Conservation (phyloP, 2,329 filamentous ascomycete genomes). For the Neofusicoccum laricinum region DNA sequence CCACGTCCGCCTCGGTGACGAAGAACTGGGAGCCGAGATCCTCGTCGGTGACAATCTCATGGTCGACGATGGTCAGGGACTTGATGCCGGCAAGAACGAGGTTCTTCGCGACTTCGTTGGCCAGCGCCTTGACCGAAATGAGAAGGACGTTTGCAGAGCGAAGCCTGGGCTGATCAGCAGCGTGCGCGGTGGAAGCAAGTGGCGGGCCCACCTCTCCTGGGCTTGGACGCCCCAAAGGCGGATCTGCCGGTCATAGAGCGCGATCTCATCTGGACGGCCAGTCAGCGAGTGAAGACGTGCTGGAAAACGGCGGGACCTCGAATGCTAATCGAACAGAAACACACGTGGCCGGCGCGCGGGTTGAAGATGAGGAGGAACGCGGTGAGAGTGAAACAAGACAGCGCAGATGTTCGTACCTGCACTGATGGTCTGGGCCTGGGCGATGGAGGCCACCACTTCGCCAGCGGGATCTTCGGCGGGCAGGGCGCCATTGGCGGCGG, state of each 20-base stretch:
- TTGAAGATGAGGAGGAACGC: neutral
- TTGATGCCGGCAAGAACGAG: slow-evolving; percentile 90
- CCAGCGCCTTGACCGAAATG: slow-evolving; percentile 81
- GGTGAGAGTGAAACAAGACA: neutral
- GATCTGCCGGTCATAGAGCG: slow-evolving; percentile 95
- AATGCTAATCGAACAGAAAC: neutral
- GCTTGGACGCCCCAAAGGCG: slow-evolving; percentile 95
- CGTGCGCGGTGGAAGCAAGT: neutral
- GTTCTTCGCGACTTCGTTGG: slow-evolving; percentile 96
- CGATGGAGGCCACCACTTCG: slow-evolving; percentile 36
- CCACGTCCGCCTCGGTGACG: slow-evolving; percentile 68
- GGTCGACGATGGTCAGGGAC: slow-evolving; percentile 84
- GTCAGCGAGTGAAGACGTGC: neutral
- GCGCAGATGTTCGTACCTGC: slow-evolving; percentile 26
- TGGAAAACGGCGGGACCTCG: neutral
- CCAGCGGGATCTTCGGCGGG: slow-evolving; percentile 33
- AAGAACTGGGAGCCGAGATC: slow-evolving; percentile 74
- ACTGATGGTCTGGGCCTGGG: slow-evolving; percentile 41
- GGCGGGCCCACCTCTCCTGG: slow-evolving; percentile 64
- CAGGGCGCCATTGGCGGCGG: slow-evolving; percentile 6
- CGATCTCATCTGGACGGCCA: slow-evolving; percentile 75
- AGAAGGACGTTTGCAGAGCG: slow-evolving; percentile 86
- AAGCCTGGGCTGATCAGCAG: slow-evolving; percentile 55
- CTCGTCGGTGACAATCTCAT: slow-evolving; percentile 68
- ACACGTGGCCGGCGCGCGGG: neutral